phyloP scores from a whole-genome alignment of 1,139 yeast genomes.

The Yamadazyma taylorii region DNA sequence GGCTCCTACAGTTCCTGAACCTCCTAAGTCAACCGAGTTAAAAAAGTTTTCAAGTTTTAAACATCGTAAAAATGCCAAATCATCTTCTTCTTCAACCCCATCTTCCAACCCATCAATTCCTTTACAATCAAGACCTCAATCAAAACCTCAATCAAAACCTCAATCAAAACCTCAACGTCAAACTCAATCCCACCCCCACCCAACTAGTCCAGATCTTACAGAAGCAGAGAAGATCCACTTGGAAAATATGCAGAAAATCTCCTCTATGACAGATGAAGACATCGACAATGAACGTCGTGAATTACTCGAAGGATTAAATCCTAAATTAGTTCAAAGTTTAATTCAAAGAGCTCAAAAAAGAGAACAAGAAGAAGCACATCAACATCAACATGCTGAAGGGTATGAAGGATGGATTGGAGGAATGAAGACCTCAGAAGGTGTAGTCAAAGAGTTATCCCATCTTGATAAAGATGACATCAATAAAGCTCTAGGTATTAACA shows the following conservation, averaged over 20 bases:
- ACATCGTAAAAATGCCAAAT: conserved; percentile 19
- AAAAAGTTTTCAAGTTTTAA: conserved; percentile 48
- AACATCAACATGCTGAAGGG: conserved; percentile 59
- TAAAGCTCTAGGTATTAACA: conserved; percentile 34
- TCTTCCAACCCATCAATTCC: conserved; percentile 7
- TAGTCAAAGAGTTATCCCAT: conserved; percentile 30
- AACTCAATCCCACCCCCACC: too few species aligned
- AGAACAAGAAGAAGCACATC: conserved; percentile 19
- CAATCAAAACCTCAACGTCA: too few species aligned
- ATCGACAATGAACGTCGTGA: conserved; percentile 67
- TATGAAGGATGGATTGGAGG: conserved; percentile 78
- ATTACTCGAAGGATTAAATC: conserved; percentile 64
- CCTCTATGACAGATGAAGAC: conserved; percentile 66
- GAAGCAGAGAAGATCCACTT: conserved; percentile 75
- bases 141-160: conserved; percentile 4
- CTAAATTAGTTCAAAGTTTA: conserved; percentile 61
- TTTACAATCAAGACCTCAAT: neutral
- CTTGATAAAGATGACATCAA: conserved; percentile 41
- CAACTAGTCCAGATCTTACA: conserved; percentile 25
- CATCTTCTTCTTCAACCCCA: conserved; percentile 1
- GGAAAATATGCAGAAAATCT: conserved; percentile 67
- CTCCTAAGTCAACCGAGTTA: conserved; percentile 13
- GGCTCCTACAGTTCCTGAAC: conserved; percentile 34
- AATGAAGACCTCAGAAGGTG: conserved; percentile 40
- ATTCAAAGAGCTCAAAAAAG: conserved; percentile 41